Conservation (phyloP, 2,329 filamentous ascomycete genomes). For the Trichoderma arundinaceum region DNA sequence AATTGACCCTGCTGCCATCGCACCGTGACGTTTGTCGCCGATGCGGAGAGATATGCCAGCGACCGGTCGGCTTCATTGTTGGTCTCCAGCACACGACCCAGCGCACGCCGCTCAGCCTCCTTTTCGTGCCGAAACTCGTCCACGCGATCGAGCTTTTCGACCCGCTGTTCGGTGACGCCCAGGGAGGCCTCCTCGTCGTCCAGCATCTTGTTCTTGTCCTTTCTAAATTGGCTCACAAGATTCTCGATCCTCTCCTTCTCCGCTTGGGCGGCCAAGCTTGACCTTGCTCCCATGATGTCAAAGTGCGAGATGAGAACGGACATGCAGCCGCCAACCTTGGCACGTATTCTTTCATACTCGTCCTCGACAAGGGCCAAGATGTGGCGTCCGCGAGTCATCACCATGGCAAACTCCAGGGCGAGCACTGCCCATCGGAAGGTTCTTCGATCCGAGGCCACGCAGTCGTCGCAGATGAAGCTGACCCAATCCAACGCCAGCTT, state of each 20-base stretch:
- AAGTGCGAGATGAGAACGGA: slow-evolving; percentile 96
- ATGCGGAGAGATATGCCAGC: slow-evolving; percentile 89
- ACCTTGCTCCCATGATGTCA: slow-evolving; percentile 97
- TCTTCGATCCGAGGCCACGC: slow-evolving; percentile 88
- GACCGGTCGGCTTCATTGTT: slow-evolving; percentile 96
- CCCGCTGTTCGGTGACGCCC: slow-evolving; percentile 75
- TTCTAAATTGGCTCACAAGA: slow-evolving; percentile 74
- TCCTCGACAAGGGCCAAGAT: slow-evolving; percentile 88
- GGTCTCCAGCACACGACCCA: slow-evolving; percentile 90
- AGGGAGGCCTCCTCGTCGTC: slow-evolving; percentile 86
- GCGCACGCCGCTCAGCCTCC: slow-evolving; percentile 81
- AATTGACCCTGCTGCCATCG: slow-evolving; percentile 99
- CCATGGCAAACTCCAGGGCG: slow-evolving; percentile 95
- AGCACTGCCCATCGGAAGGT: slow-evolving; percentile 98
- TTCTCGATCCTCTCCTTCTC: slow-evolving; percentile 89
- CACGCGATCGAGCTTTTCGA: slow-evolving; percentile 73
- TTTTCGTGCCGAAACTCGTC: slow-evolving; percentile 80
- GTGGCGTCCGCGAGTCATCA: slow-evolving; percentile 92
- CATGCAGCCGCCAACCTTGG: slow-evolving; percentile 97
- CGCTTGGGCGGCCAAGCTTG: slow-evolving; percentile 88
- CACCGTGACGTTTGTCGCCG: slow-evolving; percentile 91
- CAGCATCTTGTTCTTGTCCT: slow-evolving; percentile 73
- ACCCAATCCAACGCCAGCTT: slow-evolving; percentile 96
- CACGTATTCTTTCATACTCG: slow-evolving; percentile 81
- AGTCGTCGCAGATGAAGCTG: slow-evolving; percentile 97